Evolutionary conservation across 306 rosid genomes (phyloP), one percentile per base, ranked within the genome.

Genomic region (Gastrolobium villosum): DNA sequence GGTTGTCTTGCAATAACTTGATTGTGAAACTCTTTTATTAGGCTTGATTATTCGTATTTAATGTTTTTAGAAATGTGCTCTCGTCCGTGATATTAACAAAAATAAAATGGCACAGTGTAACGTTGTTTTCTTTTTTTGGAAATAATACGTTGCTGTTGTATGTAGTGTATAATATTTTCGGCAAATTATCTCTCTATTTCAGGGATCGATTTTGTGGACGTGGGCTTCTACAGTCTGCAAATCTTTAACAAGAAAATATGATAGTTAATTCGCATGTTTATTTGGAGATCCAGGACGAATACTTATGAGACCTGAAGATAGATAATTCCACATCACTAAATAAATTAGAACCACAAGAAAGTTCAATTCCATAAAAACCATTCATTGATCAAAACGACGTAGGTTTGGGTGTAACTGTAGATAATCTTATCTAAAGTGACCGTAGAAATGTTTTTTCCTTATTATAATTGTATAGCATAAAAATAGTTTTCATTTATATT

Each of bases 1-100:
- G 56, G 56, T 4, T 2, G 68, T 13, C 57, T 49, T 49, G 46
- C 60, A 48, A 34, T 61, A 34, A 61, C 67, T 35, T 61, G 67
- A 35, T 43, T 20, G 2, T 65, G 53, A 62, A 41, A 11, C 40
- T 13, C 41, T 68, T 46, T 68, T 46, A 11, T 13, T 31, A 46
- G 41, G 37, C 10, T 11, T 15, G 50, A 39, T 40, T 14, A 40
- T 64, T 39, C 30, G 32, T 34, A 48, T 28, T 20, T 10, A 13
- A 46, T 30, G 28, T 31, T 30, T 34, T 68, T 26, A 28, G 11
- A 34, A 39, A 66, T 44, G 71, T 66, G 39, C 39, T 43, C 5
- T 43, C 1, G 26, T 13, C 30, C 44, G 4, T 61, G 30, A 37
- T 15, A 15, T 13, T 36, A 3, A n/a, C 26, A 9, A 9, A 30